phyloP scores from a whole-genome alignment of 805 yeast genomes.

The Pichia membranifaciens region DNA sequence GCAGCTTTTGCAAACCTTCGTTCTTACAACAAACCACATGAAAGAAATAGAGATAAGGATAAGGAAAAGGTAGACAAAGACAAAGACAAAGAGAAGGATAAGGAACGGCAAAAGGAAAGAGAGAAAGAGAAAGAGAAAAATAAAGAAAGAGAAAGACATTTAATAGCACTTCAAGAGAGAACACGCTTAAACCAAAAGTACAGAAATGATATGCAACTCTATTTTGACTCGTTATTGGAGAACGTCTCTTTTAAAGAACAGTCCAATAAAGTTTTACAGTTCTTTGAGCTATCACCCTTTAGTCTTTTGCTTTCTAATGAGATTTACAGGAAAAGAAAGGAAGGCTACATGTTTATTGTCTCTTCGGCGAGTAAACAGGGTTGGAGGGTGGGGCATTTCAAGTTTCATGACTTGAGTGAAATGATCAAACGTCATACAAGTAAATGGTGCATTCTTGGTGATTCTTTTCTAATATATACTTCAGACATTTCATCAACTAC shows the following conservation, averaged over 20 bases:
- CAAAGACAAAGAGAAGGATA: background rate
- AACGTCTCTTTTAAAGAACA: constrained; percentile 68
- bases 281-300: constrained; percentile 85
- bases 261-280: constrained; percentile 75
- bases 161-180: constrained; percentile 7
- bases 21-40: constrained; percentile 3
- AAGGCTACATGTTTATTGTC: constrained; percentile 75
- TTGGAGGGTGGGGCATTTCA: constrained; percentile 91
- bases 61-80: background rate
- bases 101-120: constrained; percentile 2
- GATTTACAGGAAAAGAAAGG: constrained; percentile 76
- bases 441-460: constrained; percentile 87
- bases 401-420: constrained; percentile 68
- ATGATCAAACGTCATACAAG: constrained; percentile 88
- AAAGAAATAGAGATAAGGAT: constrained; percentile 3
- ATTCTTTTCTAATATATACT: constrained; percentile 79
- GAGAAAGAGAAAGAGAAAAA: constrained; percentile 12
- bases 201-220: constrained; percentile 51
- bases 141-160: constrained; percentile 5
- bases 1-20: background rate
- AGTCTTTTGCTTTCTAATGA: constrained; percentile 81
- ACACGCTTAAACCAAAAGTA: constrained; percentile 27
- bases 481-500: constrained; percentile 81
- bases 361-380: constrained; percentile 87
- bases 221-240: constrained; percentile 56